A percentile compares a stretch with the other conserved stretches of the same genome.
These are phyloP conservation scores for Alternaria brassicicola DNA, from an alignment of 2,329 filamentous ascomycete species.

Conservation along the genomic window DNA sequence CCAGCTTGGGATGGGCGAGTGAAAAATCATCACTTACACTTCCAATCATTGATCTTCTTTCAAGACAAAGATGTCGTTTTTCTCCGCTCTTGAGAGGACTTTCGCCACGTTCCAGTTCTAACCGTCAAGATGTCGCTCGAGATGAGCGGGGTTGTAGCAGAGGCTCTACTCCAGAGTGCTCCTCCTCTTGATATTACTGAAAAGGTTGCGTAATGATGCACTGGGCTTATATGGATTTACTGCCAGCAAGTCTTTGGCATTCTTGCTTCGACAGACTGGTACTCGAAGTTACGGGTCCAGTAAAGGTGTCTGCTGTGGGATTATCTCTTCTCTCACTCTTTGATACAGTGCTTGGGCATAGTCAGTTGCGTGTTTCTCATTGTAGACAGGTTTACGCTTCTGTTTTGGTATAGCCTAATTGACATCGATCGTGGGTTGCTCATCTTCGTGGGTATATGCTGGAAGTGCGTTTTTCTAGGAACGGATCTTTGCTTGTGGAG, in stretches of 20 bases:
- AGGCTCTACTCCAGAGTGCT: background rate
- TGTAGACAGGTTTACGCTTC: background rate
- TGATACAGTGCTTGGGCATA: constrained; percentile 9
- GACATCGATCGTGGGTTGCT: background rate
- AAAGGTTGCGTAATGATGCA: constrained; percentile 7
- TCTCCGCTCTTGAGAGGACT: constrained; percentile 5
- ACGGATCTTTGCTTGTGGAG: background rate
- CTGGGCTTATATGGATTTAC: constrained; percentile 1
- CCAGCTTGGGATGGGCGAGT: background rate
- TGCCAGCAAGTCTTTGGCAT: background rate
- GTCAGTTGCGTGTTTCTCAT: background rate
- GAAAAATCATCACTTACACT: constrained; percentile 3
- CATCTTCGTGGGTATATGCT: background rate
- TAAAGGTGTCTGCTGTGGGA: constrained; percentile 2
- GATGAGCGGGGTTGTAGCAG: background rate
- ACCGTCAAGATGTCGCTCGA: background rate
- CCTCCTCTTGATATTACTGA: constrained; percentile 9
- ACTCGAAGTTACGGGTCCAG: constrained; percentile 6
- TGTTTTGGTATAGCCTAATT: constrained; percentile 10
- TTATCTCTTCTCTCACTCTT: background rate
- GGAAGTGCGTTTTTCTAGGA: background rate
- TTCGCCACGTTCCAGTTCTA: background rate
- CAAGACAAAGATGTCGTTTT: background rate
- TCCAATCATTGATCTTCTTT: constrained; percentile 5
- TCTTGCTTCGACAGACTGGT: constrained; percentile 7